A percentile compares a stretch with the other conserved stretches of the same genome.
Evolutionary conservation across 192 early-diverging fungal species (phyloP).

Genomic region (Coemansia sp.): DNA sequence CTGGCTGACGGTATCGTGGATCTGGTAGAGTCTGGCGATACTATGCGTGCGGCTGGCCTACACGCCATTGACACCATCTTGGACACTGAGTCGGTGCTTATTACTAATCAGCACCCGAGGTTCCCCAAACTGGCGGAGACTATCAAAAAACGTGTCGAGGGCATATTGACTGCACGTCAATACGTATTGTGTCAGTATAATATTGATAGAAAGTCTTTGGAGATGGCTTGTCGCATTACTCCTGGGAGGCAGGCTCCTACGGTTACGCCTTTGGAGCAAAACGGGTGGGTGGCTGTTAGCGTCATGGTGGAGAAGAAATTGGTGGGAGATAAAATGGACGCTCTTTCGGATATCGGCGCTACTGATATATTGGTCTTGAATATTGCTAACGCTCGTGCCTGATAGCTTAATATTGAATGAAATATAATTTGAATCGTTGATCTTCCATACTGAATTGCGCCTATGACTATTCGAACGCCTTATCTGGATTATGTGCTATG

Average conservation of each 20-base stretch:
- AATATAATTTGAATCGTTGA: no score
- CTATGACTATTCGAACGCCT: no score
- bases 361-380: slow-evolving; percentile 86
- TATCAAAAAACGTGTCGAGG: slow-evolving; percentile 83
- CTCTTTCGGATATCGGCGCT: slow-evolving; percentile 81
- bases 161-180: slow-evolving; percentile 83
- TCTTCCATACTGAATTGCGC: no score
- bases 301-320: slow-evolving; percentile 84
- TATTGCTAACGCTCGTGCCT: slow-evolving; percentile 79
- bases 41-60: slow-evolving; percentile 99
- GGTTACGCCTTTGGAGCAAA: slow-evolving; percentile 80
- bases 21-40: slow-evolving; percentile 91
- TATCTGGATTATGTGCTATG: no score
- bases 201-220: slow-evolving; percentile 66
- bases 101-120: slow-evolving; percentile 76
- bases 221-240: slow-evolving; percentile 71
- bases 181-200: slow-evolving; percentile 95
- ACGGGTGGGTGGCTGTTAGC: slow-evolving; percentile 87
- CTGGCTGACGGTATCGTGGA: slow-evolving; percentile 93
- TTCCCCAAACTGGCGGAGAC: slow-evolving; percentile 79
- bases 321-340: slow-evolving; percentile 88
- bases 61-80: slow-evolving; percentile 84
- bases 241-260: slow-evolving; percentile 95
- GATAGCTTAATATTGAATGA: not conserved
- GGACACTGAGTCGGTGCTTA: slow-evolving; percentile 84